Evolutionary conservation across 148 eudicot genomes (phyloP).

Genomic region (Chenopodium album): DNA sequence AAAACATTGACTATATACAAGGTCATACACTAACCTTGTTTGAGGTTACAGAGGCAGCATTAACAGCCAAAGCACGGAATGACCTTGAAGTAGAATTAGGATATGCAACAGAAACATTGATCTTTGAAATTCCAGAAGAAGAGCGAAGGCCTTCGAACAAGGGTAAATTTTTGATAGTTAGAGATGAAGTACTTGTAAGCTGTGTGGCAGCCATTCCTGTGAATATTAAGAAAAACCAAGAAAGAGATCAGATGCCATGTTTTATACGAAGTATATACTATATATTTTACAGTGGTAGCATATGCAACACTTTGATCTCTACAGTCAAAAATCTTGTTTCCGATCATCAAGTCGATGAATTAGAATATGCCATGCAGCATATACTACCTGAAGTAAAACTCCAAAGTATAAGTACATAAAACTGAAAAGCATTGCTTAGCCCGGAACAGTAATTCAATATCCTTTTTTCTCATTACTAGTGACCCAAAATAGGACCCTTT

Average conservation of each 20-base stretch:
- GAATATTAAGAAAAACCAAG: not conserved
- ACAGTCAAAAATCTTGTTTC: not conserved
- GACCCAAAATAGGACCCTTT: no score
- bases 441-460: no score
- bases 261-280: not conserved
- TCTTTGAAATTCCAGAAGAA: slow-evolving; percentile 18
- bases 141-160: slow-evolving; percentile 51
- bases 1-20: not conserved
- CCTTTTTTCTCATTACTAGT: no score
- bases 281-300: not conserved
- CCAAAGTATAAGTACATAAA: no score
- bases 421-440: no score
- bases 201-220: slow-evolving; percentile 61
- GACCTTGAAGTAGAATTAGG: slow-evolving; percentile 38
- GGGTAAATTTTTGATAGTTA: slow-evolving; percentile 36
- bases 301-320: not conserved
- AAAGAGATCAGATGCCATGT: not conserved
- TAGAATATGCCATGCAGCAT: no score
- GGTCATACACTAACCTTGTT: slow-evolving; percentile 45
- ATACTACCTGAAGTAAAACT: not conserved
- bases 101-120: slow-evolving; percentile 31
- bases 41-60: slow-evolving; percentile 62
- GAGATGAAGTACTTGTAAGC: slow-evolving; percentile 44
- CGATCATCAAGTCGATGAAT: not conserved
- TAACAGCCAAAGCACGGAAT: slow-evolving; percentile 49